A percentile compares a stretch with the other conserved stretches of the same genome.
These are phyloP conservation scores for Naumovozyma castellii DNA, from an alignment of 805 yeast species.

Conservation along the genomic window DNA sequence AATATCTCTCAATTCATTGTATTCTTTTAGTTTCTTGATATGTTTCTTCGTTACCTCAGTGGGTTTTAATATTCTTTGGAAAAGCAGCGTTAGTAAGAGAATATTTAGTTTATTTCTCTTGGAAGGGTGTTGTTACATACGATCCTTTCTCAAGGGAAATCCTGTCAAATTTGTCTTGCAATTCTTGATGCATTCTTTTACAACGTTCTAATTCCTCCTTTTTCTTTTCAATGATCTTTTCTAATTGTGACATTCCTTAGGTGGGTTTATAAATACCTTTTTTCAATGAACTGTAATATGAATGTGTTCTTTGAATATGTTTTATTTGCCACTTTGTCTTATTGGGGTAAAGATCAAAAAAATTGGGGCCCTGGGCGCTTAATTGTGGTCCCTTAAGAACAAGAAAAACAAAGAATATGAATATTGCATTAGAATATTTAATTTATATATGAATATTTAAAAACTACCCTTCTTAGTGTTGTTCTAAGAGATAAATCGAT, in stretches of 20 bases:
- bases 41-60: conserved; percentile 42
- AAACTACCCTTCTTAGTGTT: too few species aligned
- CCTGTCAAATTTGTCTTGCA: conserved; percentile 4
- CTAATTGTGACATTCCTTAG: neutral
- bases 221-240: conserved; percentile 1
- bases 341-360: neutral
- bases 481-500: too few species aligned
- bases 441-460: neutral
- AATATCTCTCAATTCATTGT: conserved; percentile 55
- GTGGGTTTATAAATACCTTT: too few species aligned
- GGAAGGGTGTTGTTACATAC: conserved; percentile 7
- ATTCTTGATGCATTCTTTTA: conserved; percentile 2
- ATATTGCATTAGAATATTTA: too few species aligned
- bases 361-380: neutral
- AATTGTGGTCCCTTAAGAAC: too few species aligned
- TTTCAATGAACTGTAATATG: neutral
- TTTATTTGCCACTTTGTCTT: neutral
- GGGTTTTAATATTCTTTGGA: conserved; percentile 24
- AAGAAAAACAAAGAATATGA: neutral
- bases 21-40: conserved; percentile 42
- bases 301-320: neutral
- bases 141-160: conserved; percentile 6
- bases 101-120: neutral
- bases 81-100: neutral
- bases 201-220: conserved; percentile 3